Evolutionary conservation across 2,329 filamentous ascomycete species (phyloP).

Genomic region (Venturiaceae sp.): DNA sequence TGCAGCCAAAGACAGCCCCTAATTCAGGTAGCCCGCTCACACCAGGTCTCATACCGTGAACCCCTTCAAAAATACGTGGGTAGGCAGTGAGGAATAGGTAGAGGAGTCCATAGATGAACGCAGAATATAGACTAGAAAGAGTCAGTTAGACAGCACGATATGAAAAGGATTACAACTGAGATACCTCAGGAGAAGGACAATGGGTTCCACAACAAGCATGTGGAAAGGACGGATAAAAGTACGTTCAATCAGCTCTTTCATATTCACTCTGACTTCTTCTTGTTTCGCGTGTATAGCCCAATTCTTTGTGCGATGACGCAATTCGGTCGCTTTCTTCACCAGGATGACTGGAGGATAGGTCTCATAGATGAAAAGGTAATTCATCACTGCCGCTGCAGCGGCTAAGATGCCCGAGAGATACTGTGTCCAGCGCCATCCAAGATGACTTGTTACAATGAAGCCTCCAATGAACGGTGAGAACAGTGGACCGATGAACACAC

Average conservation of each 20-base stretch:
- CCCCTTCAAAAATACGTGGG: slow-evolving; percentile 57
- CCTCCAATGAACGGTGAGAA: slow-evolving; percentile 47
- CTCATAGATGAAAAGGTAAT: slow-evolving; percentile 53
- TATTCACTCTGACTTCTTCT: slow-evolving; percentile 56
- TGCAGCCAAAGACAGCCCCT: slow-evolving; percentile 51
- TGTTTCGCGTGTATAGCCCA: slow-evolving; percentile 59
- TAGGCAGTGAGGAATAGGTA: slow-evolving; percentile 52
- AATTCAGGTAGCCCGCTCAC: slow-evolving; percentile 51
- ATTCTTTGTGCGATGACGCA: slow-evolving; percentile 55
- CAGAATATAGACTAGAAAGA: not conserved
- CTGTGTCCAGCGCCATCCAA: slow-evolving; percentile 38
- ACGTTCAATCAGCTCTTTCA: slow-evolving; percentile 52
- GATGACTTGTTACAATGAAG: slow-evolving; percentile 35
- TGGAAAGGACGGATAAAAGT: slow-evolving; percentile 59
- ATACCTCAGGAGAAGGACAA: slow-evolving; percentile 60
- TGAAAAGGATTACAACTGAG: slow-evolving; percentile 57
- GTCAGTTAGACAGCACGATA: slow-evolving; percentile 41
- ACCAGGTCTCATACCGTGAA: slow-evolving; percentile 50
- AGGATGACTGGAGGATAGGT: slow-evolving; percentile 53
- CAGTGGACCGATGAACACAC: slow-evolving; percentile 52
- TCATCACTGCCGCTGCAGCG: slow-evolving; percentile 43
- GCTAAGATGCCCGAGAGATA: slow-evolving; percentile 52
- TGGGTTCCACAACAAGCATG: slow-evolving; percentile 59
- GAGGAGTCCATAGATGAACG: slow-evolving; percentile 16
- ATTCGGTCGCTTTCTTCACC: slow-evolving; percentile 48